Evolutionary conservation across 345 rosid species (phyloP), one percentile per base, ranked within the genome.

Genomic region (Dimocarpus longan): DNA sequence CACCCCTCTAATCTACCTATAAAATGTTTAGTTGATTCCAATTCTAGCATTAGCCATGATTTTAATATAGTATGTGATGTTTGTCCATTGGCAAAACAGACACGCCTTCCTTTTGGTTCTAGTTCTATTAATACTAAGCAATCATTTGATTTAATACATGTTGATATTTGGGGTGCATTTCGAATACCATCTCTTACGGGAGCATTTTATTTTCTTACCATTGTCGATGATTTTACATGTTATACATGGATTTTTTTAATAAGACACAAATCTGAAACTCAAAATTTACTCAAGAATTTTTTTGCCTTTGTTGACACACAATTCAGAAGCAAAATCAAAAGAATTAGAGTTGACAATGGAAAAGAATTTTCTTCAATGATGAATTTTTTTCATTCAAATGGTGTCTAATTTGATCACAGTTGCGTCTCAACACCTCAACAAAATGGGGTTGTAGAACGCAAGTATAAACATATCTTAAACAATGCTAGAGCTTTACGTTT

Each of bases 91-190:
- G 63, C 73, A 5, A 77, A 66, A 59, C 71, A 81, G 19, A 73
- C 77, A 4, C 22, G 39, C 1, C 10, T 71, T 13, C 10, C 44
- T n/a, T 73, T 77, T 48, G 10, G 44, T 15, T 4, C 3, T 2
- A 59, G 69, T 63, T 71, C 18, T 10, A 43, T n/a, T 28, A 15
- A 21, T 0, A 48, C 42, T 0, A 18, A 0, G 0, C 9, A 28
- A 37, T 3, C 12, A 21, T 81, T 81, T 73, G 75, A 73, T 11
- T 48, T 81, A 32, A 21, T 68, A 19, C 19, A 68, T 11, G 43
- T 4, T 21, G 56, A 68, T 43, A 68, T 68, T n/a, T 11, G 10
- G n/a, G 70, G 66, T 12, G 37, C 63, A 12, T 22, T 62, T n/a
- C 28, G 4, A 37, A n/a, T 72, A 1, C 1, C 19, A 13, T 71